A percentile compares a stretch with the other conserved stretches of the same genome.
Evolutionary conservation across 208 protist genomes (phyloP).

Genomic region (Acanthamoeba culbertsoni): DNA sequence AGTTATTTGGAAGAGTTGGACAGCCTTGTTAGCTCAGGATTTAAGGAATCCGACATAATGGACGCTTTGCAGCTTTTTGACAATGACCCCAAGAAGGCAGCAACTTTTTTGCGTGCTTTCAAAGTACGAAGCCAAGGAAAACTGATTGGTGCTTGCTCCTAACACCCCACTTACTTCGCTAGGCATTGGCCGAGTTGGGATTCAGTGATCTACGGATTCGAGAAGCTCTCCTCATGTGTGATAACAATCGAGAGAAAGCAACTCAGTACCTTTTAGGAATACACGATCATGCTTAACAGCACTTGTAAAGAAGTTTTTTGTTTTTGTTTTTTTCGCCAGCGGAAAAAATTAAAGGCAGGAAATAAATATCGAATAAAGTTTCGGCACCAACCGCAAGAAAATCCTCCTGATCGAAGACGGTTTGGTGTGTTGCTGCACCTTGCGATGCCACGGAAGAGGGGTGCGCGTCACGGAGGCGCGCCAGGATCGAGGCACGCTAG

Average conservation of each 20-base stretch:
- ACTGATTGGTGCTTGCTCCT: background rate
- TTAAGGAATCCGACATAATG: constrained; percentile 52
- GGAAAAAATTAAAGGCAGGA: background rate
- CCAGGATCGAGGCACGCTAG: background rate
- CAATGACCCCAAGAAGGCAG: constrained; percentile 41
- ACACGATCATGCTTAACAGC: background rate
- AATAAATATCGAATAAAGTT: background rate
- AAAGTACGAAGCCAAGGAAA: background rate
- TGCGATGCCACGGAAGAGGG: constrained; percentile 11
- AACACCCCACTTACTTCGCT: too few relatives aligned
- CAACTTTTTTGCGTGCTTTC: background rate
- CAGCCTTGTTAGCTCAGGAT: background rate
- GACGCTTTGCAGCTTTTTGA: constrained; percentile 44
- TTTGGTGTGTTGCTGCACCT: too few relatives aligned
- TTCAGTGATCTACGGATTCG: constrained; percentile 17
- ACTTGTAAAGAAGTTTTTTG: too few relatives aligned
- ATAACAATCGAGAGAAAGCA: constrained; percentile 33
- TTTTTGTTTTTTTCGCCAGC: background rate
- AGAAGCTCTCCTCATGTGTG: constrained; percentile 48
- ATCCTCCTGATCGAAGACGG: too few relatives aligned
- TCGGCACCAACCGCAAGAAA: too few relatives aligned
- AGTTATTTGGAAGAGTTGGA: constrained; percentile 59
- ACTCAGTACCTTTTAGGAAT: constrained; percentile 54
- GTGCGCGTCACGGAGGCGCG: background rate
- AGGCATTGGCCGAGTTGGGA: constrained; percentile 36